Conservation (phyloP, 768 basidiomycete species). For the Zangia roseola region DNA sequence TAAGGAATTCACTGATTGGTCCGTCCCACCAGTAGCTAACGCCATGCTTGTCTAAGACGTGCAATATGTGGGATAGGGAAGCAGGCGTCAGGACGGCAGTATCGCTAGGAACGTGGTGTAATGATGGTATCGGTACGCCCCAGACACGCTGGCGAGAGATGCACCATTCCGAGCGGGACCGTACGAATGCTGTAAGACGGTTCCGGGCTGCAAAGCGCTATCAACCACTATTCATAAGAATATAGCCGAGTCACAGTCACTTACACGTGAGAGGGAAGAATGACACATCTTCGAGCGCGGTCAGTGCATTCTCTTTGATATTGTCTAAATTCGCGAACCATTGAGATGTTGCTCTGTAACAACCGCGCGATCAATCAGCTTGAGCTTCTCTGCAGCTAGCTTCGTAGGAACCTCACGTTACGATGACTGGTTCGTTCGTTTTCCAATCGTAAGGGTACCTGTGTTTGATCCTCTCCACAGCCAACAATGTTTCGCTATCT, state of each 20-base stretch:
- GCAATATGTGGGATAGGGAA: conserved; percentile 73
- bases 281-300: conserved; percentile 62
- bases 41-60: conserved; percentile 69
- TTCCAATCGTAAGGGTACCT: conserved; percentile 98
- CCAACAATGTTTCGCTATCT: conserved; percentile 52
- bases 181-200: conserved; percentile 85
- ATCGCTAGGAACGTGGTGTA: conserved; percentile 65
- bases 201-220: conserved; percentile 59
- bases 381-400: background rate
- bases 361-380: conserved; percentile 1
- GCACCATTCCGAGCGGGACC: conserved; percentile 95
- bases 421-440: conserved; percentile 88
- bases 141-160: conserved; percentile 97
- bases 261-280: conserved; percentile 79
- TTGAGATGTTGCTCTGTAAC: conserved; percentile 80
- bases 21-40: conserved; percentile 92
- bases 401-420: conserved; percentile 56
- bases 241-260: conserved; percentile 28
- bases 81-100: conserved; percentile 60
- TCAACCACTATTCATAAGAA: background rate
- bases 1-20: conserved; percentile 77
- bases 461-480: conserved; percentile 73
- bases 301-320: conserved; percentile 75
- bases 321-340: conserved; percentile 94
- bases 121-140: conserved; percentile 94